Evolutionary conservation across 164 flowering plant genomes (phyloP), one percentile per base, ranked within the genome.

Genomic region (Euptelea pleiosperma): DNA sequence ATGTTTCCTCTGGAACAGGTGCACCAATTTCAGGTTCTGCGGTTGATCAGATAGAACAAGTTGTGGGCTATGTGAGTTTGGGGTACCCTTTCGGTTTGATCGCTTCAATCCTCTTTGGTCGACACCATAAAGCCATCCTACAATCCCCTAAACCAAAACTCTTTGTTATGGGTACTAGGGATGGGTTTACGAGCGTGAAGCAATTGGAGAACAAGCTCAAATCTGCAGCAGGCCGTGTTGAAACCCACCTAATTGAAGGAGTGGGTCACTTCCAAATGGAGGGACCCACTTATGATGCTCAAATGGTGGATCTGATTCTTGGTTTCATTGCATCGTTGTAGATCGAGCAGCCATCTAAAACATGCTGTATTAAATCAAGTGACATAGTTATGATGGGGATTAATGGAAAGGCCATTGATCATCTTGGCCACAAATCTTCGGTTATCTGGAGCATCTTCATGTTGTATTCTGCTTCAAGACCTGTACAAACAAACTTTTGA

Each of bases 1-100:
- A 19, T 55, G 12, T 58, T 49, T 56, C n/a, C n/a, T 51, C 24
- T 63, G 53, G 44, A 29, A 39, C 79, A 90, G 99, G 97, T 65
- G 97, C 99, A 31, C 85, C 97, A 22, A 88, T 93, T 59, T 78
- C 99, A 33, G 97, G 99, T 53, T 93, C 99, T 37, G 92, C 96
- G 8, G 96, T 90, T 30, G 93, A 88, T 68, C 70, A 74, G 60
- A 66, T 88, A 14, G 79, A 85, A 16, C 80, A 85, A 63, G 85
- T 90, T 3, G 87, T 85, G 36, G 97, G 96, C 9, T 86, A 88
- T 59, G 93, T 86, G 29, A 85, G 97, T 63, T 40, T 93, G 36
- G 97, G 99, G 1, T 90, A 90, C 65, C 95, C 97, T 8, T 93
- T 88, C 52, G 99, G 96, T 25, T 62, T 80, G 75, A 51, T 63